These are phyloP conservation scores for Epicoccum nigrum DNA, from an alignment of 2,329 filamentous ascomycete species.

Conservation along the genomic window DNA sequence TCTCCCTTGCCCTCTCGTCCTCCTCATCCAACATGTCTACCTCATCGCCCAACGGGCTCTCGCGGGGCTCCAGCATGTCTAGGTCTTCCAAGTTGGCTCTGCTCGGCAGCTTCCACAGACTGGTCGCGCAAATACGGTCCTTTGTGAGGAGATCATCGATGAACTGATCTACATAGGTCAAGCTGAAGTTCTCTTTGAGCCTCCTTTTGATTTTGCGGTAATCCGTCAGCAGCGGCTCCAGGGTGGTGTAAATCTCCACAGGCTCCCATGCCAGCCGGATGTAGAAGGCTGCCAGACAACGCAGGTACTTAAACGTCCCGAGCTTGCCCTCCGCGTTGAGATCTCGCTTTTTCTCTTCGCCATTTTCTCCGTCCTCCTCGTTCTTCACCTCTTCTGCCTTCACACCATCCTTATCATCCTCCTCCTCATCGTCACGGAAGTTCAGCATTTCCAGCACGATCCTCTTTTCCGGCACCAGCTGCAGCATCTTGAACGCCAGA, in stretches of 20 bases:
- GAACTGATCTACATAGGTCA: slow-evolving; percentile 90
- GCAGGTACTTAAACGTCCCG: slow-evolving; percentile 73
- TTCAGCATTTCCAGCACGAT: slow-evolving; percentile 81
- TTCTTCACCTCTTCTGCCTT: slow-evolving; percentile 17
- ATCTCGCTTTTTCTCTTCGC: slow-evolving; percentile 24
- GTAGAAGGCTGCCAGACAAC: slow-evolving; percentile 90
- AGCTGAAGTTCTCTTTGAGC: slow-evolving; percentile 72
- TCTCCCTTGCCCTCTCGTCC: slow-evolving; percentile 17
- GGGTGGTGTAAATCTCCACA: slow-evolving; percentile 75
- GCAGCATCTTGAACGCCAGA: slow-evolving; percentile 90
- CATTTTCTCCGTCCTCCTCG: slow-evolving; percentile 44
- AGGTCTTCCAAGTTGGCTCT: slow-evolving; percentile 85
- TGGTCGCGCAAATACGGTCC: slow-evolving; percentile 89
- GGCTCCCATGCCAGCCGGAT: slow-evolving; percentile 84
- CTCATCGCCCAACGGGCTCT: slow-evolving; percentile 79
- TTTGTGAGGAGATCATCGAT: slow-evolving; percentile 90
- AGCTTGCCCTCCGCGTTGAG: slow-evolving; percentile 38
- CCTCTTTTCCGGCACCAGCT: slow-evolving; percentile 80
- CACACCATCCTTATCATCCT: slow-evolving; percentile 17
- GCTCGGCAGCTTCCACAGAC: slow-evolving; percentile 86
- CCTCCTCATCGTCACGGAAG: slow-evolving; percentile 50
- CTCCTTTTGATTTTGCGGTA: slow-evolving; percentile 80
- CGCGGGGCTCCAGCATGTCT: slow-evolving; percentile 82
- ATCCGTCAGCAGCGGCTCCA: slow-evolving; percentile 86
- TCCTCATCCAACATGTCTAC: slow-evolving; percentile 63